Evolutionary conservation across 192 early-diverging fungal genomes (phyloP).

Genomic region (Ambispora gerdemannii): DNA sequence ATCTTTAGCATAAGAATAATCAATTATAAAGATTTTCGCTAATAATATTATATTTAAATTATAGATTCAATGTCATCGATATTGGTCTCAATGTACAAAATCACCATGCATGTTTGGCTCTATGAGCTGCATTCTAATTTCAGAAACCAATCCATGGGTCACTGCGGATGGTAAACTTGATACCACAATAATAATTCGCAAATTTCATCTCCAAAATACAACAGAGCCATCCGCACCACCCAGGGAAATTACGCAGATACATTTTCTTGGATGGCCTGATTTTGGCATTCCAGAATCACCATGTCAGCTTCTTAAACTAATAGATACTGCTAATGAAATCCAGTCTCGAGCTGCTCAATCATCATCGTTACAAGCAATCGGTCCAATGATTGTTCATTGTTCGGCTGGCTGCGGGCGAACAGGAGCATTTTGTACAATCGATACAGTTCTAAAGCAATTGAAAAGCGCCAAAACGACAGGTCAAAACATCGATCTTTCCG

Average conservation of each 20-base stretch:
- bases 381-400: slow-evolving; percentile 53
- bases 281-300: slow-evolving; percentile 73
- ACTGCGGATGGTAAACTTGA: slow-evolving; percentile 37
- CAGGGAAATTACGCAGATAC: slow-evolving; percentile 71
- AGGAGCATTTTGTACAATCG: slow-evolving; percentile 60
- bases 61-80: slow-evolving; percentile 77
- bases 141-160: slow-evolving; percentile 48
- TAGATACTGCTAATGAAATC: slow-evolving; percentile 47
- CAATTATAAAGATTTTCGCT: neutral
- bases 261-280: slow-evolving; percentile 90
- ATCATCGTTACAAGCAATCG: neutral
- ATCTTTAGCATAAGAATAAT: neutral
- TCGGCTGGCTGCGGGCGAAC: slow-evolving; percentile 61
- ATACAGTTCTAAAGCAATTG: slow-evolving; percentile 41
- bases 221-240: slow-evolving; percentile 9
- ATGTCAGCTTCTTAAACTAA: slow-evolving; percentile 56
- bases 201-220: slow-evolving; percentile 44
- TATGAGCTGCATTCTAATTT: slow-evolving; percentile 50
- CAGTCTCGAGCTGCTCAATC: slow-evolving; percentile 19
- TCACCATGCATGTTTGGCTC: slow-evolving; percentile 46
- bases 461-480: neutral
- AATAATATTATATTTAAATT: slow-evolving; percentile 5
- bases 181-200: slow-evolving; percentile 54
- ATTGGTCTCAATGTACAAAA: slow-evolving; percentile 73
- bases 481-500: slow-evolving; percentile 11